phyloP scores from a whole-genome alignment of 345 rosid species.

The Euphorbia pulcherrima region DNA sequence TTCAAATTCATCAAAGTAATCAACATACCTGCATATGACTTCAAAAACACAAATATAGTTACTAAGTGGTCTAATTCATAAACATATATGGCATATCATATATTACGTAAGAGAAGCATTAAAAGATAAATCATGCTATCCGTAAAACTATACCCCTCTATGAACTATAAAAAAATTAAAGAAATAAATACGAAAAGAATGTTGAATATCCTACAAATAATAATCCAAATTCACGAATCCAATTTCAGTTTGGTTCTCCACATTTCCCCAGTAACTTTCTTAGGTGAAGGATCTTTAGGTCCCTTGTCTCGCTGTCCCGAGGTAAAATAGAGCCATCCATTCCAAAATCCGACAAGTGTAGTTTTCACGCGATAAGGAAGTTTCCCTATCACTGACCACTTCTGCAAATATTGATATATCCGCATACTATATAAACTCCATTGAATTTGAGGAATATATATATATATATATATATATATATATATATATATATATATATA shows the following conservation, averaged over 20 bases:
- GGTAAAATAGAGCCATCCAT: conserved; percentile 82
- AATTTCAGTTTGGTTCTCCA: conserved; percentile 85
- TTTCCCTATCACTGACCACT: conserved; percentile 83
- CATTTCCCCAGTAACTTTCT: conserved; percentile 76
- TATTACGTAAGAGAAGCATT: too few species aligned
- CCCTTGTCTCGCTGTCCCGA: conserved; percentile 97
- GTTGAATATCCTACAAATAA: conserved; percentile 12
- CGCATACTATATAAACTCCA: neutral
- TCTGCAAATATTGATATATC: conserved; percentile 37
- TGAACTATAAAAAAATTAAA: conserved; percentile 1
- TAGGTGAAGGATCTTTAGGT: conserved; percentile 72
- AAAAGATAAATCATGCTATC: too few species aligned
- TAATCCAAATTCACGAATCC: conserved; percentile 30
- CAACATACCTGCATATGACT: too few species aligned
- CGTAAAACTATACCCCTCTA: too few species aligned
- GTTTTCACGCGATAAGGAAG: conserved; percentile 96
- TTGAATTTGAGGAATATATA: too few species aligned
- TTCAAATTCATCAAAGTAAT: too few species aligned
- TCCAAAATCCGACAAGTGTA: conserved; percentile 75
- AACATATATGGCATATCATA: too few species aligned
- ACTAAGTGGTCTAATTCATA: too few species aligned
- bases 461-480: too few species aligned
- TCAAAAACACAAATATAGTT: too few species aligned
- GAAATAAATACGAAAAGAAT: conserved; percentile 1
- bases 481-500: too few species aligned